Percentiles rank a stretch among this genome's conserved stretches.
Conservation (phyloP, 495 filamentous ascomycete species). For the Lophiostoma macrostomum region DNA sequence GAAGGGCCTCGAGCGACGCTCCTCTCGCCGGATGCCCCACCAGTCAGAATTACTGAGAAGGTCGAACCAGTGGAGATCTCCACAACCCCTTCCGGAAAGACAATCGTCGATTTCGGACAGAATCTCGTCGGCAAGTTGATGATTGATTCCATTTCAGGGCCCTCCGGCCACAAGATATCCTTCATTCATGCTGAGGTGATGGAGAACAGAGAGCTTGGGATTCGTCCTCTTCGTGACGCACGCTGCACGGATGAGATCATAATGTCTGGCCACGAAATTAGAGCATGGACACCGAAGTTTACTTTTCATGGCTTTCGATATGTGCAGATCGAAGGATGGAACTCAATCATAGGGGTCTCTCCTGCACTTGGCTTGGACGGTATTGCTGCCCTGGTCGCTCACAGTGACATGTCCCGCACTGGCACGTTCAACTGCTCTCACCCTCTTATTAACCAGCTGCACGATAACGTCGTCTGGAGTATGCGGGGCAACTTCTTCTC, state of each 20-base stretch:
- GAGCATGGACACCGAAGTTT: constrained; percentile 46
- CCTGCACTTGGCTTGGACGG: constrained; percentile 19
- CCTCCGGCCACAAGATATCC: constrained; percentile 40
- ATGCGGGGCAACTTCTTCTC: constrained; percentile 55
- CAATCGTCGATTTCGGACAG: constrained; percentile 55
- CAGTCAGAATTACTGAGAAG: constrained; percentile 41
- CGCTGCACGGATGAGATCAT: constrained; percentile 47
- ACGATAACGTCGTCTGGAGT: constrained; percentile 51
- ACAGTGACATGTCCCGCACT: constrained; percentile 50
- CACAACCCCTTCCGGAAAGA: constrained; percentile 47
- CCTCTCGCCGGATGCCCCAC: constrained; percentile 40
- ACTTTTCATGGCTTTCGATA: constrained; percentile 59
- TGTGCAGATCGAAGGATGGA: constrained; percentile 51
- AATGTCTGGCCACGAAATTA: constrained; percentile 35
- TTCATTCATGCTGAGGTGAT: constrained; percentile 54
- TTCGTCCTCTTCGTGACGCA: constrained; percentile 49
- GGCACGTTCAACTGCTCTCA: constrained; percentile 51
- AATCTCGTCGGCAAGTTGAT: constrained; percentile 48
- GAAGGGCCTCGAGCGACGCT: background rate
- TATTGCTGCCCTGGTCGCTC: constrained; percentile 48
- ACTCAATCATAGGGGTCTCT: too few species aligned
- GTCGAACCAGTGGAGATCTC: constrained; percentile 42
- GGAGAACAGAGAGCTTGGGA: constrained; percentile 51
- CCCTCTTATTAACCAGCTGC: constrained; percentile 48
- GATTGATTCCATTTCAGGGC: constrained; percentile 39